These are phyloP conservation scores for Rhazya stricta DNA, from an alignment of 257 asterid species.

Conservation along the genomic window DNA sequence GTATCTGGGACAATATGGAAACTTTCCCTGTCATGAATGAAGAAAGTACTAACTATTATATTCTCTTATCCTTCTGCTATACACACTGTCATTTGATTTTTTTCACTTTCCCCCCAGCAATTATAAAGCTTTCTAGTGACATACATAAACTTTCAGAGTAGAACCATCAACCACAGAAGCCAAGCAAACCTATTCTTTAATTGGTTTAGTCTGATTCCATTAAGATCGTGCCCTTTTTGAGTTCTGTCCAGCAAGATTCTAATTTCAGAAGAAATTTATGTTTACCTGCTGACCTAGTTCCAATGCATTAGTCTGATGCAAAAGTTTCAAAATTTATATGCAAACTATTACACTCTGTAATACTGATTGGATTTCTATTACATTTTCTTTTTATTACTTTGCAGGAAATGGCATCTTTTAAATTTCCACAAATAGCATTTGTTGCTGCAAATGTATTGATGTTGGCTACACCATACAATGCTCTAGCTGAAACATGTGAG, in stretches of 20 bases:
- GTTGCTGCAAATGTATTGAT: slow-evolving; percentile 48
- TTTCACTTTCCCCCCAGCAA: background rate
- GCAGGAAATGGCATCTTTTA: slow-evolving; percentile 42
- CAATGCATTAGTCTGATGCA: background rate
- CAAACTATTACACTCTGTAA: background rate
- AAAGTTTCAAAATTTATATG: background rate
- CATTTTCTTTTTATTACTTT: slow-evolving; percentile 13
- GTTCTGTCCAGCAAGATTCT: background rate
- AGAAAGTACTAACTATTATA: background rate
- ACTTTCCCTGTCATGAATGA: background rate
- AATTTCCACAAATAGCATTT: slow-evolving; percentile 36
- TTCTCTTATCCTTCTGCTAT: no score
- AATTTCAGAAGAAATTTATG: background rate
- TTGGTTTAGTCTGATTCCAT: background rate
- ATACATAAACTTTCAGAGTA: background rate
- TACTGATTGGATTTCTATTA: background rate
- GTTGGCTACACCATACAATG: slow-evolving; percentile 59
- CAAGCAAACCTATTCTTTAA: background rate
- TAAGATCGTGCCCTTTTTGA: background rate
- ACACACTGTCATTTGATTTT: background rate
- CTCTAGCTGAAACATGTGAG: slow-evolving; percentile 89
- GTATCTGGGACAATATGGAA: background rate
- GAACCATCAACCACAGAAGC: background rate
- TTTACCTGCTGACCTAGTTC: background rate
- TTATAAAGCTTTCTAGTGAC: background rate